These are phyloP conservation scores for Massarina eburnea DNA, from an alignment of 2,329 filamentous ascomycete genomes.

Conservation along the genomic window DNA sequence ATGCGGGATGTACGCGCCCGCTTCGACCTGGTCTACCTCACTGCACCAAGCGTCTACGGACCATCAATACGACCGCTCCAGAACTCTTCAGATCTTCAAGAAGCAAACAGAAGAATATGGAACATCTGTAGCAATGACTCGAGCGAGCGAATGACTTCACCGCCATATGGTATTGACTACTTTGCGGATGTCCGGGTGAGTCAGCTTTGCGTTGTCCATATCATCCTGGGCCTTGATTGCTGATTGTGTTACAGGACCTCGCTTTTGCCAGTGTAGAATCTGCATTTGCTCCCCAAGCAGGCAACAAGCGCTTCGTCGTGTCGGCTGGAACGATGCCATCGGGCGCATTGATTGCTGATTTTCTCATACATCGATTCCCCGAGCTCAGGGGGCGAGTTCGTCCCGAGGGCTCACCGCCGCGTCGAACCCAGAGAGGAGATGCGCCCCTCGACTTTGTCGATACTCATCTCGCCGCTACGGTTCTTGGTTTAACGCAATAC, in stretches of 20 bases:
- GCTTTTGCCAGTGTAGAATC: constrained; percentile 28
- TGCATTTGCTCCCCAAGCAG: constrained; percentile 21
- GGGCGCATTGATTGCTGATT: constrained; percentile 19
- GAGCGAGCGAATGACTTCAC: constrained; percentile 13
- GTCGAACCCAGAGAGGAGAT: constrained; percentile 6
- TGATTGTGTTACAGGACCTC: constrained; percentile 29
- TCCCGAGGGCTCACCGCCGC: constrained; percentile 15
- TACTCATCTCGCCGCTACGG: constrained; percentile 19
- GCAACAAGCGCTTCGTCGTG: constrained; percentile 28
- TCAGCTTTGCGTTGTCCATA: constrained; percentile 4
- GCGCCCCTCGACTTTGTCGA: constrained; percentile 20
- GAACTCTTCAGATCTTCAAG: constrained; percentile 27
- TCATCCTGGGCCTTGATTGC: constrained; percentile 4
- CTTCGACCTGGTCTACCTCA: constrained; percentile 29
- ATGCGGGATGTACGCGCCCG: constrained; percentile 14
- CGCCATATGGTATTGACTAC: constrained; percentile 26
- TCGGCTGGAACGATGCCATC: constrained; percentile 27
- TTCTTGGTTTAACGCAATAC: constrained; percentile 25
- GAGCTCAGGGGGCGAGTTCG: constrained; percentile 22
- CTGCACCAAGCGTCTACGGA: constrained; percentile 29
- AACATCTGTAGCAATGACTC: constrained; percentile 26
- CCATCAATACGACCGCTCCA: constrained; percentile 22
- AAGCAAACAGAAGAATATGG: constrained; percentile 30
- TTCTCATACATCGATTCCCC: constrained; percentile 25
- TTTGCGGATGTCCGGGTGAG: constrained; percentile 35